Base-by-base conservation (phyloP, 2,329 filamentous ascomycete species). In the Aspergillus sp. region DNA sequence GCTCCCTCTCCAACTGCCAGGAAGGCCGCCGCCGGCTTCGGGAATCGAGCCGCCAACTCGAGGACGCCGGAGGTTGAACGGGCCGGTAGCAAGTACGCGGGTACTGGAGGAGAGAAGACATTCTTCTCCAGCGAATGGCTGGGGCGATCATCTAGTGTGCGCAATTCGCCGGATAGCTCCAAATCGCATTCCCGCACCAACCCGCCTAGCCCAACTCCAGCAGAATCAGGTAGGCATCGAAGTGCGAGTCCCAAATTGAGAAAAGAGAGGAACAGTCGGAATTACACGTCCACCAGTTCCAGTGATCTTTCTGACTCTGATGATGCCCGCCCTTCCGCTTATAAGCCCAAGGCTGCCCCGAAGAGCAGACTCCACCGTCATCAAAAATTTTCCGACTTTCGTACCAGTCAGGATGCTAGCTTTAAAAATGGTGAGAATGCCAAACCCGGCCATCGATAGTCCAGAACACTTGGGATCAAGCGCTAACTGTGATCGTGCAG, bases 31-130 rank as follows among this genome's bases (percentile, higher is more conserved):
- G 65, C 75, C 16, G 57, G 64, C 43, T 65, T 58, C 17, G 56
- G 58, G 17, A 62, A 60, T 26, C 63, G 57, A 57, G 41, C 67
- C 58, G 54, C 76, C 13, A 47, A 47, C n/a, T 43, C 51, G 16
- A 49, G 50, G 24, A 55, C 71, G 52, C 55, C 75, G 59, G 59
- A 82, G 66, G 63, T 74, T 67, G 45, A 81, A 75, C 76, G 82
- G 40, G 68, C 73, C 7, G 76, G 82, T 45, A 80, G 79, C 19
- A 78, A 76, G 41, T 86, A 86, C 64, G 76, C 79, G 13, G 74
- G 73, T 3, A 66, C 73, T 26, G 74, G 77, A 49, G 82, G 82
- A 30, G 82, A 86, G 63, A 81, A 76, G 58, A 84, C 79, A 0
- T 79, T 80, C 50, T 75, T 84, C 60, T 76, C 76, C 36, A 77